A percentile compares a stretch with the other conserved stretches of the same genome.
Conservation (phyloP, 2,329 filamentous ascomycete species). For the Sporothrix pallida region DNA sequence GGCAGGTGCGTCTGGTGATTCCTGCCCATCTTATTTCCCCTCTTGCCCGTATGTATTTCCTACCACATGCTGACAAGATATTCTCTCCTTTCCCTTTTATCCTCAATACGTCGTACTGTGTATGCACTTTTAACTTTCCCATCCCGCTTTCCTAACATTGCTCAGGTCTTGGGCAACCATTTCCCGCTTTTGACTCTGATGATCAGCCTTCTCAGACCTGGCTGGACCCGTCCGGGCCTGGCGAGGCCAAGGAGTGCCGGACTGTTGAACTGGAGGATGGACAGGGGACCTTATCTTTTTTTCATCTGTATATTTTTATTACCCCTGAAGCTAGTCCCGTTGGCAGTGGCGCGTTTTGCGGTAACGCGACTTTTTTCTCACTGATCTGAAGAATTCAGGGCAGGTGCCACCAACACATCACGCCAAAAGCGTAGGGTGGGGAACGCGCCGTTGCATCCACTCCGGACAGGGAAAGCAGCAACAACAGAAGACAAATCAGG, state of each 20-base stretch:
- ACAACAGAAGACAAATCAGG: background rate
- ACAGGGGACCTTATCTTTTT: background rate
- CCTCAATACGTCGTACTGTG: too few relatives aligned
- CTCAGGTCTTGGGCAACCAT: background rate
- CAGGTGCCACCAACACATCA: constrained; percentile 7
- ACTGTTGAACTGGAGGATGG: background rate
- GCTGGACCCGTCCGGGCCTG: background rate
- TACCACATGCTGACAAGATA: background rate
- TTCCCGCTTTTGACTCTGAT: background rate
- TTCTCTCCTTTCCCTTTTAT: too few relatives aligned
- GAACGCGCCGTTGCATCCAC: constrained; percentile 2
- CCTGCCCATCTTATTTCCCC: background rate
- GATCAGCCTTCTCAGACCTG: background rate
- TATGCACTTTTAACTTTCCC: background rate
- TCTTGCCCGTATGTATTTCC: background rate
- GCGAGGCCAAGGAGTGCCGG: constrained; percentile 8
- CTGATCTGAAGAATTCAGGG: background rate
- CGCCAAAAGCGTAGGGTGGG: background rate
- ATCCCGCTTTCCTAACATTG: background rate
- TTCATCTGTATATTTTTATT: background rate
- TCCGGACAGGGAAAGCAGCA: background rate
- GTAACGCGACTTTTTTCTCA: constrained; percentile 3
- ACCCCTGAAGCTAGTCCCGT: constrained; percentile 25
- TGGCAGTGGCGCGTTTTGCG: constrained; percentile 17
- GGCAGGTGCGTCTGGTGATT: background rate